Evolutionary conservation across 2,329 filamentous ascomycete species (phyloP).

Genomic region (Botrytis medusae): DNA sequence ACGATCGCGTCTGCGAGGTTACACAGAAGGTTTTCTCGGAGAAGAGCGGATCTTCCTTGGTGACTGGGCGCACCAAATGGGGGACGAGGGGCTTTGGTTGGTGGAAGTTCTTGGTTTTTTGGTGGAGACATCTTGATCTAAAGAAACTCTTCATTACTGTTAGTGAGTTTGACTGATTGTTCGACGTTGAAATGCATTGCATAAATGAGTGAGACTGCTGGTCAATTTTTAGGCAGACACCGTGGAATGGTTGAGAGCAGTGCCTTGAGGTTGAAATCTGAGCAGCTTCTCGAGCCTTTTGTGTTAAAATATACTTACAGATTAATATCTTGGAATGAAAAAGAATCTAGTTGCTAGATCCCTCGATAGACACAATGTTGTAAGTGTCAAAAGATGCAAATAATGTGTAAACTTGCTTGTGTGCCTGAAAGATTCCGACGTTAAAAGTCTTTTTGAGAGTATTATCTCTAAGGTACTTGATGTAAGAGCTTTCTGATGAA

Average conservation of each 20-base stretch:
- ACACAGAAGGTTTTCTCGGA: background rate
- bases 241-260: background rate
- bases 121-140: background rate
- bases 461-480: background rate
- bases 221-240: background rate
- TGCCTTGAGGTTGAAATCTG: background rate
- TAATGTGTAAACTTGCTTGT: no score
- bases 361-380: background rate
- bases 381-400: background rate
- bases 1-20: background rate
- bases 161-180: background rate
- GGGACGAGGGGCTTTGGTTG: background rate
- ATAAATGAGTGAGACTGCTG: background rate
- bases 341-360: accelerated
- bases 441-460: background rate
- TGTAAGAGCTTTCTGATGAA: background rate
- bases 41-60: constrained; percentile 13
- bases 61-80: background rate
- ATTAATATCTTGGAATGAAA: background rate
- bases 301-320: background rate
- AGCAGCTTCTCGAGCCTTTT: background rate
- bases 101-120: background rate
- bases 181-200: background rate
- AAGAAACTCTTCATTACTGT: accelerated
- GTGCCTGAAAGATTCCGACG: accelerated